Percentiles rank a stretch among this genome's conserved stretches.
These are phyloP conservation scores for Erythrophleum ivorense DNA, from an alignment of 331 rosid genomes.

Conservation along the genomic window DNA sequence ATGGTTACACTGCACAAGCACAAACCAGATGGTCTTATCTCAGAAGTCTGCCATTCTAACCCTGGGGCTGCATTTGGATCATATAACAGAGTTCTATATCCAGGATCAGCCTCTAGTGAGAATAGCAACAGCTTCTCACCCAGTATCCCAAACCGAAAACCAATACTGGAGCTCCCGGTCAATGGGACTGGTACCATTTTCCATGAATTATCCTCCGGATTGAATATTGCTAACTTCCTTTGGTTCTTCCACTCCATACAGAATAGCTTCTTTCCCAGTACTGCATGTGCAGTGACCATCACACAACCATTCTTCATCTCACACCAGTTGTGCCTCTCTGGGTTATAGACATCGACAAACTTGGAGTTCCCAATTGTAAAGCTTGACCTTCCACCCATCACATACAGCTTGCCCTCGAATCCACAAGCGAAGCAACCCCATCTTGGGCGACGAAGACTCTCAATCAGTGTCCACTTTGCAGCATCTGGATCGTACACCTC, in stretches of 20 bases:
- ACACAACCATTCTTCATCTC: conserved; percentile 98
- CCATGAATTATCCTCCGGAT: conserved; percentile 84
- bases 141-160: conserved; percentile 76
- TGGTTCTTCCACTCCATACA: conserved; percentile 99
- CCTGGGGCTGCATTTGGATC: conserved; percentile 88
- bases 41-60: conserved; percentile 81
- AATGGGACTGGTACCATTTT: conserved; percentile 75
- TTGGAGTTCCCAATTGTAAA: conserved; percentile 91
- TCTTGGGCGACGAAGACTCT: conserved; percentile 90
- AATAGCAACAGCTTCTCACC: conserved; percentile 76
- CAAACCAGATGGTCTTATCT: conserved; percentile 72
- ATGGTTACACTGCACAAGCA: conserved; percentile 87
- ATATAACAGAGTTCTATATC: conserved; percentile 72
- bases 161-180: conserved; percentile 82
- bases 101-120: conserved; percentile 62
- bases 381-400: conserved; percentile 98
- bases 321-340: conserved; percentile 69
- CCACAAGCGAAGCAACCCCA: conserved; percentile 96
- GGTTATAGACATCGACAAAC: conserved; percentile 81
- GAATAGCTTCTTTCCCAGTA: conserved; percentile 75
- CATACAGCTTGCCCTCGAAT: conserved; percentile 90
- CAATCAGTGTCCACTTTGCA: conserved; percentile 70
- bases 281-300: conserved; percentile 95
- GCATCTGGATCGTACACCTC: conserved; percentile 82
- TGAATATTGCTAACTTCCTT: conserved; percentile 75